Percentiles rank a stretch among this genome's conserved stretches.
These are phyloP conservation scores for Saccharum officinarum DNA, from an alignment of 176 grass and related monocot species.

Conservation along the genomic window DNA sequence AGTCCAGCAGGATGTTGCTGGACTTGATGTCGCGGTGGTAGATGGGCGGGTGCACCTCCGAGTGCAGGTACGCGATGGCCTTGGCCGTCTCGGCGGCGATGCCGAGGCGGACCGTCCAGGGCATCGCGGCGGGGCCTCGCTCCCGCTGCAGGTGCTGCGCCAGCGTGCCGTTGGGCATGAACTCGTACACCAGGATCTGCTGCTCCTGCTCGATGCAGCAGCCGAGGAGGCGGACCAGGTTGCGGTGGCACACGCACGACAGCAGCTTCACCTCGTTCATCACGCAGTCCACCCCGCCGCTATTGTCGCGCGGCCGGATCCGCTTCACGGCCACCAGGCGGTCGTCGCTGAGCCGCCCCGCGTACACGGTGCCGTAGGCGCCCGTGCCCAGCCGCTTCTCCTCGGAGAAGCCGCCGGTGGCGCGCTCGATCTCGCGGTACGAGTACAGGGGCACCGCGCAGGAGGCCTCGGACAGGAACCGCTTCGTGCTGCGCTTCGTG, in stretches of 20 bases:
- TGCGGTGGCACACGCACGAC: conserved; percentile 55
- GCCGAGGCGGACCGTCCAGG: conserved; percentile 61
- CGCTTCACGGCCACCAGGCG: conserved; percentile 62
- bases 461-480: conserved; percentile 35
- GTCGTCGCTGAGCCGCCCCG: conserved; percentile 33
- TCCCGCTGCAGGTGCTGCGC: conserved; percentile 71
- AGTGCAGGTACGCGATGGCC: conserved; percentile 70
- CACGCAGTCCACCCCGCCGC: conserved; percentile 28
- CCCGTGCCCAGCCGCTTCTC: conserved; percentile 58
- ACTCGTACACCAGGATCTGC: conserved; percentile 90
- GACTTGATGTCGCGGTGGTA: conserved; percentile 87
- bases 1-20: conserved; percentile 81
- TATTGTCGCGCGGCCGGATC: conserved; percentile 50
- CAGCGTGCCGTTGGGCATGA: conserved; percentile 79
- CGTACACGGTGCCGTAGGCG: conserved; percentile 76
- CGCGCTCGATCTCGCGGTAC: conserved; percentile 71
- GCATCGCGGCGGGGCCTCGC: conserved; percentile 48
- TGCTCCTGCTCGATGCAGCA: conserved; percentile 67
- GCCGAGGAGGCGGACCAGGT: conserved; percentile 72
- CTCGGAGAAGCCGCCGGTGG: conserved; percentile 58
- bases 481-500: conserved; percentile 38
- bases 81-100: conserved; percentile 66
- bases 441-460: conserved; percentile 57
- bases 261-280: conserved; percentile 80
- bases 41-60: conserved; percentile 61